Conservation (phyloP, 129 eudicot genomes). For the Chrysanthemum lavandulifolium region DNA sequence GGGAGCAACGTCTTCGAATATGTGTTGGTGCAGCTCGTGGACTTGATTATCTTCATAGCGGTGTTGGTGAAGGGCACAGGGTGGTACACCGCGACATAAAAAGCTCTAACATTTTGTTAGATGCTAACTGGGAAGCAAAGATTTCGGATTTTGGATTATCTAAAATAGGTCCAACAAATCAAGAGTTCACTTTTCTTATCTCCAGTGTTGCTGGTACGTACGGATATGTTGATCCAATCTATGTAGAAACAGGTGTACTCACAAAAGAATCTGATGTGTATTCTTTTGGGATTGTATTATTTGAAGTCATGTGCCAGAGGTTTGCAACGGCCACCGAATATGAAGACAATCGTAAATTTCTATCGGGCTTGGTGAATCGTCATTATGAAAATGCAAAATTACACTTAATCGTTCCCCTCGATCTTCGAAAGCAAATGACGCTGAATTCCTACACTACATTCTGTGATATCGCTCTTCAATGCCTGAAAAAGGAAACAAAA, state of each 20-base stretch:
- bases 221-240: slow-evolving; percentile 13
- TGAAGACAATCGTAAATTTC: neutral
- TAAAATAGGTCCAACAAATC: slow-evolving; percentile 5
- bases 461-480: slow-evolving; percentile 12
- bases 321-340: neutral
- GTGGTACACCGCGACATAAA: slow-evolving; percentile 25
- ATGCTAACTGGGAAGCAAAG: too few relatives aligned
- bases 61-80: slow-evolving; percentile 1
- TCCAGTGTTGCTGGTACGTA: neutral
- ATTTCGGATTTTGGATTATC: too few relatives aligned
- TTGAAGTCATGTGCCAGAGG: slow-evolving; percentile 19
- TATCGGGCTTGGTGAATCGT: neutral
- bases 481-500: neutral
- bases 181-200: slow-evolving; percentile 22
- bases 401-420: neutral
- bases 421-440: slow-evolving; percentile 1
- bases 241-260: neutral
- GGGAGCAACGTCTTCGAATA: slow-evolving; percentile 27
- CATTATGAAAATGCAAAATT: neutral
- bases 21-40: too few relatives aligned
- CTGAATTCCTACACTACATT: neutral
- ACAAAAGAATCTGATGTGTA: slow-evolving; percentile 28
- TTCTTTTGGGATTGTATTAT: slow-evolving; percentile 26
- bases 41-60: too few relatives aligned
- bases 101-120: slow-evolving; percentile 16